phyloP scores from a whole-genome alignment of 371 early-diverging fungal species.

The Mortierella sp. region DNA sequence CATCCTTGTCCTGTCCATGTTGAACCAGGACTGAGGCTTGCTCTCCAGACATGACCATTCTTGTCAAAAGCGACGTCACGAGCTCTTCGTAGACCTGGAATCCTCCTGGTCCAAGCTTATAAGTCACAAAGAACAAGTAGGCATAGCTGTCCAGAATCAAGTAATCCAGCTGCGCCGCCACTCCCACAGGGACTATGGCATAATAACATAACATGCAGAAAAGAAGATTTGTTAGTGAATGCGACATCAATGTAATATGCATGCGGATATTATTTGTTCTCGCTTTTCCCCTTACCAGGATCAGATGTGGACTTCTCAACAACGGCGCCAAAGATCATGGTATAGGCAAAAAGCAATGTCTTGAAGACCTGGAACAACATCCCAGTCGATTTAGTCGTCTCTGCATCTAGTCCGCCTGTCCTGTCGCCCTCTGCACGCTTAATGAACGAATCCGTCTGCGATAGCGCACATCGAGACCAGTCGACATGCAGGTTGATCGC shows the following conservation, averaged over 20 bases:
- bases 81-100: slow-evolving; percentile 55
- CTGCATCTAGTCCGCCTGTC: slow-evolving; percentile 22
- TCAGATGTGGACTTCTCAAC: slow-evolving; percentile 36
- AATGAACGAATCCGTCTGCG: slow-evolving; percentile 33
- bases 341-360: slow-evolving; percentile 53
- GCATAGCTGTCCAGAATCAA: slow-evolving; percentile 56
- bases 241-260: neutral
- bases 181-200: slow-evolving; percentile 24
- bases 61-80: slow-evolving; percentile 42
- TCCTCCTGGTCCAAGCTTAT: slow-evolving; percentile 51
- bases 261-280: neutral
- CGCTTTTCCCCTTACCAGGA: slow-evolving; percentile 21
- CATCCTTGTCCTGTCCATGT: slow-evolving; percentile 4
- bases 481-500: slow-evolving; percentile 51
- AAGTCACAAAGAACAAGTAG: slow-evolving; percentile 46
- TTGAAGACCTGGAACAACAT: slow-evolving; percentile 51
- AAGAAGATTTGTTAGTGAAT: neutral
- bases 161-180: slow-evolving; percentile 35
- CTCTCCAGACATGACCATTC: slow-evolving; percentile 42
- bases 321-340: slow-evolving; percentile 54
- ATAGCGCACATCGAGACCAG: slow-evolving; percentile 50
- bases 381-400: slow-evolving; percentile 26
- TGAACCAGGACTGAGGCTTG: slow-evolving; percentile 7
- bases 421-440: slow-evolving; percentile 13
- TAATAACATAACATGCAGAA: neutral